These are phyloP conservation scores for Ceratopteris richardii DNA, from an alignment of 75 land plant genomes.

Conservation along the genomic window DNA sequence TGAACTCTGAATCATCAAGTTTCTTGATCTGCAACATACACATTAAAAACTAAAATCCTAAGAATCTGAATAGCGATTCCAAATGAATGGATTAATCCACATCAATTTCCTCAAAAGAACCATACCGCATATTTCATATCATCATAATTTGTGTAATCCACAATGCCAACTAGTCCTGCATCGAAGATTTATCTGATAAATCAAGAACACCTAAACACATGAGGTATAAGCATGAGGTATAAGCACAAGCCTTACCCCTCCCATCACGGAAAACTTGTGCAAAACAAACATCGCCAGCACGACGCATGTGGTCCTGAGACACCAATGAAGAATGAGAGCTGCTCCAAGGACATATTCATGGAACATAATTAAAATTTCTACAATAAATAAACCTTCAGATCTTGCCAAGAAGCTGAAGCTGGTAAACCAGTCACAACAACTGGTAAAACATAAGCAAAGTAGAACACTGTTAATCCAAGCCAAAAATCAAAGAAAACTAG, in stretches of 20 bases:
- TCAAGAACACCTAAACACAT: background rate
- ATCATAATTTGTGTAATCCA: slow-evolving; percentile 86
- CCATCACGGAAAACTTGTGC: slow-evolving; percentile 88
- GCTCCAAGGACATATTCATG: background rate
- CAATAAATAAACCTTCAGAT: slow-evolving; percentile 56
- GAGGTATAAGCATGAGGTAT: background rate
- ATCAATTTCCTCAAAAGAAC: background rate
- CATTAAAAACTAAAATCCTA: slow-evolving; percentile 2
- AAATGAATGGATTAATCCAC: background rate
- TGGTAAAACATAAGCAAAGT: slow-evolving; percentile 14
- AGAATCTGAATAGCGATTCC: background rate
- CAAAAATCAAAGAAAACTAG: background rate
- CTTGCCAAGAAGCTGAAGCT: slow-evolving; percentile 96
- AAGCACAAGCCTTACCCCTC: slow-evolving; percentile 45
- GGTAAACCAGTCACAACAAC: slow-evolving; percentile 82
- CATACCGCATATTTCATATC: slow-evolving; percentile 97
- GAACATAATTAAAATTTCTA: too few species aligned
- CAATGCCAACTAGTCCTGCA: slow-evolving; percentile 79
- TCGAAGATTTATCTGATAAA: background rate
- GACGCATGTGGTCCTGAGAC: slow-evolving; percentile 85
- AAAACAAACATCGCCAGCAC: slow-evolving; percentile 92
- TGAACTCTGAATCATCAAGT: slow-evolving; percentile 77
- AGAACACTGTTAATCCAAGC: background rate
- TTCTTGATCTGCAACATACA: slow-evolving; percentile 63
- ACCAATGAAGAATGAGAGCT: slow-evolving; percentile 4